A percentile compares a stretch with the other conserved stretches of the same genome.
Evolutionary conservation across 345 rosid genomes (phyloP).

Genomic region (Toxicodendron radicans): DNA sequence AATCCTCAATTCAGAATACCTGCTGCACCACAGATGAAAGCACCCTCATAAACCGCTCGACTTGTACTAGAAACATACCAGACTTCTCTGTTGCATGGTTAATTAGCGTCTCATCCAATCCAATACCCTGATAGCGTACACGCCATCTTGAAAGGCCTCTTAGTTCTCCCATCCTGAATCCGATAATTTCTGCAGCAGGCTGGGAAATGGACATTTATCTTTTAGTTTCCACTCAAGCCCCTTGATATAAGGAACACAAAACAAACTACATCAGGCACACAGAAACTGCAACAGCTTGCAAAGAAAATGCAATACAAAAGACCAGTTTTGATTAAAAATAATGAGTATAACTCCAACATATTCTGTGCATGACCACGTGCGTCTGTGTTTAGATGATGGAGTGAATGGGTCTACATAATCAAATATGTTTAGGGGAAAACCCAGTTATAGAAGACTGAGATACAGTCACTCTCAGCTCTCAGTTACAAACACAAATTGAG

Average conservation of each 20-base stretch:
- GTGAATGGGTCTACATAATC: background rate
- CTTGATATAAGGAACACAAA: conserved; percentile 22
- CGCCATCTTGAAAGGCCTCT: conserved; percentile 94
- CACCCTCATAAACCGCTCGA: conserved; percentile 81
- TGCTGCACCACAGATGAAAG: conserved; percentile 82
- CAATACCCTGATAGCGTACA: conserved; percentile 72
- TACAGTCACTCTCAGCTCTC: background rate
- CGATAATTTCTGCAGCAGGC: conserved; percentile 97
- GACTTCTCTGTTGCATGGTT: conserved; percentile 68
- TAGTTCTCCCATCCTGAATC: conserved; percentile 92
- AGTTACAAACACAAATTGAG: background rate
- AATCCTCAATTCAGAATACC: conserved; percentile 41
- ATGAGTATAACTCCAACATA: background rate
- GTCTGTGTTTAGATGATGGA: background rate
- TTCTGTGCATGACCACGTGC: background rate
- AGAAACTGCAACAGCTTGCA: conserved; percentile 3
- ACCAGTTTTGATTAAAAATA: background rate
- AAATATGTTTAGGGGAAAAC: background rate
- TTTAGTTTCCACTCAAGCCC: conserved; percentile 36
- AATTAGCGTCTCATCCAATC: conserved; percentile 72
- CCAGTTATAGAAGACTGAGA: background rate
- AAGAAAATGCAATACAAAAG: background rate
- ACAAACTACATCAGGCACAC: conserved; percentile 20
- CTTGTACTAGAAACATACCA: conserved; percentile 77
- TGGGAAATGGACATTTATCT: conserved; percentile 43